Evolutionary conservation across 140 eudicot species (phyloP), one percentile per base, ranked within the genome.

Genomic region (Stevia rebaudiana): DNA sequence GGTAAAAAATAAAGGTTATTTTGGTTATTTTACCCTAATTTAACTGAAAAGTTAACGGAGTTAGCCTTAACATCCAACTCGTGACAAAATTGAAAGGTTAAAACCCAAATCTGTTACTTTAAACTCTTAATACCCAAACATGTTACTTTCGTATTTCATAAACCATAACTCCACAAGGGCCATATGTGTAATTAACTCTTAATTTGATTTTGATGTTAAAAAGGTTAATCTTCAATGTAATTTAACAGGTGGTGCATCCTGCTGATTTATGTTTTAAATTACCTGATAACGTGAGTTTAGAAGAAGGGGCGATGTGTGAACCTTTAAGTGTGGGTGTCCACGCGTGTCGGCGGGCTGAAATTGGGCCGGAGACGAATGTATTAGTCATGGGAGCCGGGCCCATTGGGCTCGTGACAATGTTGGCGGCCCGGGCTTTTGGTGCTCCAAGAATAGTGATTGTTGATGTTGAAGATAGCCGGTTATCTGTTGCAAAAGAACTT

Each of bases 281-380:
- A 36, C 94, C 94, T 11, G 94, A 82, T 8, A 79, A 76, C 22
- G 84, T 85, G 71, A 85, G 94, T 63, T 74, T 82, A 72, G 94
- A 85, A 65, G 94, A 85, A 77, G 94, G 94, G 43, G 94, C 94
- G 8, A 85, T 85, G 94, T 85, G 94, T 63, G 94, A 85, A 72
- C 94, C 94, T 8, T 59, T 85, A 42, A 85, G 94, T 51, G 88
- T 82, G 21, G 94, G 94, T 37, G 85, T 85, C 35, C 88, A 85
- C 17, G 94, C 86, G 31, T 85, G 94, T 65, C 94, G 94, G 6
- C 80, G 94, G 44, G 94, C 88, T 68, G 63, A 74, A 35, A 63
- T 85, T 16, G 88, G 88, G 0, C 94, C 88, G 5, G 94, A 85
- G 67, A 82, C 88, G 11, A 82, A 80, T 51, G 88, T 80, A 1